Conservation (phyloP, 73 alveolate genomes). For the Tetrahymena elliotti region DNA sequence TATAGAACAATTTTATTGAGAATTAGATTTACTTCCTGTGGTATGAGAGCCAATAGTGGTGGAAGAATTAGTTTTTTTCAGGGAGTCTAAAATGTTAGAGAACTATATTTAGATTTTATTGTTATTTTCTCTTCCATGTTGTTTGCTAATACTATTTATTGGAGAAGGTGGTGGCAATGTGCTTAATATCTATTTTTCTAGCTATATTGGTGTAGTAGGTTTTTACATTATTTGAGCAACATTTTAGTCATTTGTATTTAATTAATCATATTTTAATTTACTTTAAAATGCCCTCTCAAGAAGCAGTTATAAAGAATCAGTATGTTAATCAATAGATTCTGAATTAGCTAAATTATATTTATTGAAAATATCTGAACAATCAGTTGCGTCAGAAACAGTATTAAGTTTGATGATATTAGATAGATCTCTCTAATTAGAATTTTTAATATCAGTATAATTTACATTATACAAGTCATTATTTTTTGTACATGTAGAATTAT, state of each 20-base stretch:
- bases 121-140: not conserved
- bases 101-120: not conserved
- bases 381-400: not conserved
- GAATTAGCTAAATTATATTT: not conserved
- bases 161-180: not conserved
- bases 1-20: not conserved
- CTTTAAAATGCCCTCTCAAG: not conserved
- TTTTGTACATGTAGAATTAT: not conserved
- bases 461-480: not conserved
- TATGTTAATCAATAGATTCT: not conserved
- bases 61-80: not conserved
- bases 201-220: not conserved
- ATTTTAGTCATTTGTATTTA: not conserved
- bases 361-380: not conserved
- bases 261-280: not conserved
- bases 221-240: not conserved
- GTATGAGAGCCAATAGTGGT: not conserved
- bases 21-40: not conserved
- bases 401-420: not conserved
- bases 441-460: not conserved
- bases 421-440: not conserved
- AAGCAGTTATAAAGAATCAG: not conserved
- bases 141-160: not conserved
- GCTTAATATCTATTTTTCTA: not conserved
- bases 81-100: not conserved